Evolutionary conservation across 163 green algal species (phyloP).

Genomic region (Scenedesmus sp.): DNA sequence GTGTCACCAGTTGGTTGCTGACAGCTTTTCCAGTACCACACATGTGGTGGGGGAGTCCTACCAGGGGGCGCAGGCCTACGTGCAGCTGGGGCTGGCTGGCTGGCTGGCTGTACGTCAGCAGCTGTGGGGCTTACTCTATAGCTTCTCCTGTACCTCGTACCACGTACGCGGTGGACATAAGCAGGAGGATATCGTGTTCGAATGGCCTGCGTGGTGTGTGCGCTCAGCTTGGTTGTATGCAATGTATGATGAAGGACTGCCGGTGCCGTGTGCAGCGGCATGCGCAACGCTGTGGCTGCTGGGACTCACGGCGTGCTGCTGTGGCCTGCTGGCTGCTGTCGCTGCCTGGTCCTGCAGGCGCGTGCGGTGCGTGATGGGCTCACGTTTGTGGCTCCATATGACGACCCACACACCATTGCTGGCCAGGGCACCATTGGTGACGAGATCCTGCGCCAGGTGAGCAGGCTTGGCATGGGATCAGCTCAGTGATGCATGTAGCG

Average conservation of each 20-base stretch:
- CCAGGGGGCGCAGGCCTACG: constrained; percentile 78
- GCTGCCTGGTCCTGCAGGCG: constrained; percentile 34
- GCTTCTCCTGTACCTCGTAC: too few species aligned
- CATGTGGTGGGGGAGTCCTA: constrained; percentile 92
- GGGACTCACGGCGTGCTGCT: background rate
- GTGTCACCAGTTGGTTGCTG: background rate
- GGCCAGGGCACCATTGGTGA: constrained; percentile 97
- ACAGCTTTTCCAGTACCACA: too few species aligned
- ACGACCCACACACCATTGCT: constrained; percentile 97
- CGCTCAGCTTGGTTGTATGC: background rate
- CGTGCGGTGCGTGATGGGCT: constrained; percentile 74
- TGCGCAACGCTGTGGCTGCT: background rate
- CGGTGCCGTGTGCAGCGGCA: background rate
- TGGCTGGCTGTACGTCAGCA: background rate
- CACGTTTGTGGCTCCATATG: constrained; percentile 95
- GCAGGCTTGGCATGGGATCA: background rate
- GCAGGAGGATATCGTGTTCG: background rate
- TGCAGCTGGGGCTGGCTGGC: background rate
- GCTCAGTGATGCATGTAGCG: background rate
- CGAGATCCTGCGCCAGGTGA: constrained; percentile 94
- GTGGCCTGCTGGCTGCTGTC: background rate
- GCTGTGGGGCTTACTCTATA: too few species aligned
- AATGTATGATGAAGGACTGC: background rate
- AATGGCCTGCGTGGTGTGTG: background rate
- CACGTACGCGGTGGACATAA: too few species aligned